Base-by-base conservation (phyloP, 345 rosid species). In the Melastoma malabathricum region DNA sequence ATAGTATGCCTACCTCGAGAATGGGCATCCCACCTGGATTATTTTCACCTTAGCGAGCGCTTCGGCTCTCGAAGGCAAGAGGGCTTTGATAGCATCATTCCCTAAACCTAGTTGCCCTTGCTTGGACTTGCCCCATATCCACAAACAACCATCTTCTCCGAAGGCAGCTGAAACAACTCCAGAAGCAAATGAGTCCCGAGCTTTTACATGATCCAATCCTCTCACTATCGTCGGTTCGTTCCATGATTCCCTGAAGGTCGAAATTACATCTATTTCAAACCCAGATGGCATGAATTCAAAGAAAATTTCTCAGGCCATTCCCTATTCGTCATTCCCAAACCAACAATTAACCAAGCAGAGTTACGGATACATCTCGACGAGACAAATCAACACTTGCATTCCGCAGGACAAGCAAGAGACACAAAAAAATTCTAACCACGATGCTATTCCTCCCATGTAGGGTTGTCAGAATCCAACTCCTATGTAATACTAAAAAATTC, bases 101-200 rank as follows among this genome's bases (percentile, higher is more conserved):
- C 96, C 96, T 38, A 92, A 84, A 66, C 98, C 98, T 57, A 92
- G 97, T 70, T 87, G 96, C 23, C 98, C 98, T 15, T 95, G 76
- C 74, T 82, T 92, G 31, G 98, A 92, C 64, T 65, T 82, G 10
- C 98, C 98, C 97, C 96, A 92, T 12, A 83, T 90, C 98, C 97
- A 92, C 68, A 92, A 61, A 25, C 90, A 87, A 17, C 95, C 97
- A 56, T 87, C 86, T 46, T 72, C 72, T 56, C 77, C 95, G 23
- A 84, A 69, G 47, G 80, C 93, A 0, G 90, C 78, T 46, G 98
- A 87, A 48, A 82, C 52, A 50, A 87, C 98, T 41, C 90, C 97
- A 46, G 97, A 87, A 18, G 97, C 95, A 73, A 62, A 87, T 17
- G 90, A 84, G 23, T 71, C 56, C 31, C 66, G 17, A 38, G 77